Base-by-base conservation (phyloP, 352 stramenopile genomes). In the Phytophthora colocasiae region DNA sequence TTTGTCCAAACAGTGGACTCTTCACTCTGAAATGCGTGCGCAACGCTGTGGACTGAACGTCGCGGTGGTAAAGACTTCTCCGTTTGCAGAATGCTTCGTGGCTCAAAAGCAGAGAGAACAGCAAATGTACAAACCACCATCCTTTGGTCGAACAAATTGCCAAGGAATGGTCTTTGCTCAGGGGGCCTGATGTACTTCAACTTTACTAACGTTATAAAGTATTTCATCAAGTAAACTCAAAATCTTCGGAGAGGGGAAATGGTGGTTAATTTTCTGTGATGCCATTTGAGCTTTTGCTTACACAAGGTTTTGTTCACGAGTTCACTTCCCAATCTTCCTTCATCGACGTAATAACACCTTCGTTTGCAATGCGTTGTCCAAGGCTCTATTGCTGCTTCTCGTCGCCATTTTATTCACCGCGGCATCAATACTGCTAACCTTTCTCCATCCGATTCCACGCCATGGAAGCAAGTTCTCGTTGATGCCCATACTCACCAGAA, bases 11-110 rank as follows among this genome's bases (percentile, higher is more conserved):
- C 59, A 81, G 32, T 93, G 85, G 85, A 81, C 69, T 22, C 51
- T 76, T 9, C 77, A 91, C 43, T 89, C 82, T 12, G 76, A 71
- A 17, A 90, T 92, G 81, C 63, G 73, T 36, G 67, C 72, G 5
- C 83, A 90, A 44, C 81, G 83, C 6, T 90, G 83, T 55, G 83
- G 83, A 2, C 58, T 92, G 2, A 90, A 87, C 47, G 80, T 92
- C 4, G 83, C 74, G 0, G 71, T 92, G 14, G 81, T 77, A 43
- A 66, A 66, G 4, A 80, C 80, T 6, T 77, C 71, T 1, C 29
- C 64, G 3, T 34, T 77, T 7, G 81, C 81, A 1, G 57, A 62
- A 10, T 90, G 83, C 32, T 84, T 91, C 56, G 48, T 62, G 10
- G 58, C 43, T 10, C 73, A 81, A 29, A 77, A 68, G 27, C 38